Evolutionary conservation across 257 asterid genomes (phyloP).

Genomic region (Plantago ovata): DNA sequence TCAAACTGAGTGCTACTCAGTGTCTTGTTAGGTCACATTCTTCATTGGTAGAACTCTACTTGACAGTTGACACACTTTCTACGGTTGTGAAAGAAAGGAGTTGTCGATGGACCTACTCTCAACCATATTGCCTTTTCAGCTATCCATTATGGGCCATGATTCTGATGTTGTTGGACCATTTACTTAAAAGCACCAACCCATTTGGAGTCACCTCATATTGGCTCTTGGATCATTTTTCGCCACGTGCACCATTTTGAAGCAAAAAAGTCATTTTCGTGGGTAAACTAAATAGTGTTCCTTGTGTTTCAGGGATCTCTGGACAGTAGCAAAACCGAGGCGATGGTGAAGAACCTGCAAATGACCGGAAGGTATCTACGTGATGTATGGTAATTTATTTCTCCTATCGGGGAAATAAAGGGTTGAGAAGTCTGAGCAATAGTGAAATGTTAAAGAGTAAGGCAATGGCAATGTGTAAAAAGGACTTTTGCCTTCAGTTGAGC

Average conservation of each 20-base stretch:
- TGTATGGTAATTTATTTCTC: conserved; percentile 38
- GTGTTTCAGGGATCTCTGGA: conserved; percentile 51
- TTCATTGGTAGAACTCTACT: conserved; percentile 19
- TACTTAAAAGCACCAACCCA: neutral
- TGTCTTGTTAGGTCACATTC: conserved; percentile 14
- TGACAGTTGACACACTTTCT: conserved; percentile 15
- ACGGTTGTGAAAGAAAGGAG: conserved; percentile 17
- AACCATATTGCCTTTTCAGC: conserved; percentile 11
- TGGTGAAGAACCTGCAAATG: conserved; percentile 61
- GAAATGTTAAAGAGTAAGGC: conserved; percentile 1
- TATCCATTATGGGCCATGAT: conserved; percentile 3
- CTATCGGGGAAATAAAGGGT: conserved; percentile 1
- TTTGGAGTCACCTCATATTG: neutral
- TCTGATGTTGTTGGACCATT: conserved; percentile 9
- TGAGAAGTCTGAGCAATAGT: neutral
- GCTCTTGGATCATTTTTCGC: neutral
- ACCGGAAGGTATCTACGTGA: conserved; percentile 52
- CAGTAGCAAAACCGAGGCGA: conserved; percentile 55
- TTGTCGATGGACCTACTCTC: conserved; percentile 13
- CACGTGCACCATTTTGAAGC: neutral
- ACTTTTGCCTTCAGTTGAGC: conserved; percentile 7
- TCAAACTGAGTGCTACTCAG: conserved; percentile 5
- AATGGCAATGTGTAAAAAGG: conserved; percentile 15
- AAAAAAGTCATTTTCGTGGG: neutral
- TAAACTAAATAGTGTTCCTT: neutral